Conservation (phyloP, 176 grass and related monocot genomes). For the Miscanthus lutarioriparius region DNA sequence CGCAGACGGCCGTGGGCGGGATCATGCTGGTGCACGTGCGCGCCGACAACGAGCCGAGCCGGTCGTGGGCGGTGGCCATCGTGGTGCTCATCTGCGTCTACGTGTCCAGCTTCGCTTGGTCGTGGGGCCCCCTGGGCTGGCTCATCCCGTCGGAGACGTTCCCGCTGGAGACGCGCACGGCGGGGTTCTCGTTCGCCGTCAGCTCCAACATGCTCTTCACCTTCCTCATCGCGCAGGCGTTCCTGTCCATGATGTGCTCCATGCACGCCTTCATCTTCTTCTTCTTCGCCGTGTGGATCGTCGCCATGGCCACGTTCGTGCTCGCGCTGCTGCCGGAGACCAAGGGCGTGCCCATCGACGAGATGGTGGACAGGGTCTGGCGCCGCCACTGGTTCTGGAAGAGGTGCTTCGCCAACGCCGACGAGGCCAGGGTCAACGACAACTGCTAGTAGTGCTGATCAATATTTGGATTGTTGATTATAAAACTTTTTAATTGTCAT, state of each 20-base stretch:
- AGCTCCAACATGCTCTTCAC: constrained; percentile 83
- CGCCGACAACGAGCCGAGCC: neutral
- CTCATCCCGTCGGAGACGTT: constrained; percentile 74
- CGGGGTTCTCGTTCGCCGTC: constrained; percentile 50
- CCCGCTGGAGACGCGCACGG: constrained; percentile 54
- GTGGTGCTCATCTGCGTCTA: constrained; percentile 60
- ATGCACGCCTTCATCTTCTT: constrained; percentile 52
- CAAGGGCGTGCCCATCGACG: constrained; percentile 60
- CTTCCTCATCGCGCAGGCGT: constrained; percentile 74
- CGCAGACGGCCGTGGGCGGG: constrained; percentile 40
- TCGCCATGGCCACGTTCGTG: constrained; percentile 42
- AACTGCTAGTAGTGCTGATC: constrained; percentile 9
- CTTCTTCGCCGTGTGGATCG: constrained; percentile 63
- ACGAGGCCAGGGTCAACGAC: neutral
- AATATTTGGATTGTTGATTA: neutral
- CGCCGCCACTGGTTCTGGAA: constrained; percentile 71
- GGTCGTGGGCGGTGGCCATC: constrained; percentile 16
- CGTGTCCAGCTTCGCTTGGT: constrained; percentile 72
- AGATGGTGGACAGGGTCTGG: constrained; percentile 61
- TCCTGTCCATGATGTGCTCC: constrained; percentile 75
- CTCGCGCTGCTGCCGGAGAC: constrained; percentile 61
- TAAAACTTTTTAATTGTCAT: neutral
- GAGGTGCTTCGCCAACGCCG: constrained; percentile 43
- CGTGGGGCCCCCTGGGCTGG: constrained; percentile 73
- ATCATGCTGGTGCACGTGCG: constrained; percentile 42